Evolutionary conservation across 140 eudicot genomes (phyloP), one percentile per base, ranked within the genome.

Genomic region (Ambrosia hybrid): DNA sequence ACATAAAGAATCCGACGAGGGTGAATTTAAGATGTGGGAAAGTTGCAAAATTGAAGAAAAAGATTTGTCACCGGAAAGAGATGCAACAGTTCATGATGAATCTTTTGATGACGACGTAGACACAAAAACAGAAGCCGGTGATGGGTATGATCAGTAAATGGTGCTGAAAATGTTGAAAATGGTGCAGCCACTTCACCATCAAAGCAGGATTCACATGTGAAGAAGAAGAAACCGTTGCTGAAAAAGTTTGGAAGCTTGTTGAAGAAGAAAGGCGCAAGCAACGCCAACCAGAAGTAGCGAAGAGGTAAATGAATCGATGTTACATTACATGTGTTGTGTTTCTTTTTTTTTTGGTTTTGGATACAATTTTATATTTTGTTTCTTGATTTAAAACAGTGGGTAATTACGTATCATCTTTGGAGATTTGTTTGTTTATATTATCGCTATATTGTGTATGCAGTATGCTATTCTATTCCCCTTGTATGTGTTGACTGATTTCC

Each of bases 11-110:
- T 69, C 84, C 0, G 84, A 65, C 57, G 98, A 92, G 67, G 83
- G 73, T 53, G 99, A 94, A 53, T 76, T 80, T 4, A 94, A 90
- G 75, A 94, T 90, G 99, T 94, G 99, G 99, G 99, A 94, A 74
- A 94, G 96, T 81, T 94, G 91, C 85, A 94, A 94, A 76, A 87
- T 94, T 53, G 98, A 83, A 70, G 99, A 88, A 59, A 90, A 87
- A 67, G 97, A 94, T 37, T 85, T 85, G 70, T 86, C 96, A 33
- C 90, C 85, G 0, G 97, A 91, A 41, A 80, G 78, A 71, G 97
- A 83, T 16, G 4, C 70, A 26, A 8, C 74, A 0, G 86, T 33
- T 46, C 84, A 78, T 12, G 88, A 88, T 1, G 96, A 83, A 70
- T 85, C 94, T 9, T 66, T 90, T 49, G 97, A 88, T 45, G 94